phyloP scores from a whole-genome alignment of 495 filamentous ascomycete genomes.

The Filosporella fistucella region DNA sequence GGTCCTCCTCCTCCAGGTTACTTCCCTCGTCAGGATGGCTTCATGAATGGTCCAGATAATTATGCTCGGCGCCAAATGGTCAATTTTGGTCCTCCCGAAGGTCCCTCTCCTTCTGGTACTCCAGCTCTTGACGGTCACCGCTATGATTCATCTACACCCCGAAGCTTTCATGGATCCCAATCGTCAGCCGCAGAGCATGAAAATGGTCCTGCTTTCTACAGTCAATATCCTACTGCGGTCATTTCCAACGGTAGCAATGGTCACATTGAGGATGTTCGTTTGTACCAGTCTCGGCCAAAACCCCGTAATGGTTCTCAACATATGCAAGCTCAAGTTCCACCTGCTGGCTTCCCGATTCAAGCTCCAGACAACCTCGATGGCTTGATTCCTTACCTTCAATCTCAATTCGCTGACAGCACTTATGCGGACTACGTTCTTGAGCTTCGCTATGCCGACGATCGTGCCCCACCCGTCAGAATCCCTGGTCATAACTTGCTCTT shows the following conservation, averaged over 20 bases:
- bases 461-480: conserved; percentile 32
- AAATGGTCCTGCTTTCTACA: conserved; percentile 26
- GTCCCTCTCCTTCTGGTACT: conserved; percentile 29
- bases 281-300: conserved; percentile 24
- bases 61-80: conserved; percentile 29
- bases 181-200: conserved; percentile 37
- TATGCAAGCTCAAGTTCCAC: not conserved
- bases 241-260: conserved; percentile 28
- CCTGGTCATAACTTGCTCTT: conserved; percentile 48
- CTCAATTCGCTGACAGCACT: conserved; percentile 34
- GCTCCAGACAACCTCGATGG: conserved; percentile 30
- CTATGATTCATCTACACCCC: conserved; percentile 44
- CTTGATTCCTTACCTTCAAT: conserved; percentile 32
- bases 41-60: conserved; percentile 30
- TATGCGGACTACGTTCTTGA: conserved; percentile 46
- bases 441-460: conserved; percentile 34
- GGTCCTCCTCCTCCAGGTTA: conserved; percentile 25
- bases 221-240: conserved; percentile 24
- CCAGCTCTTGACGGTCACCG: conserved; percentile 3
- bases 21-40: conserved; percentile 26
- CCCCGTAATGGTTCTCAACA: conserved; percentile 3
- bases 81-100: conserved; percentile 31
- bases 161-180: conserved; percentile 50
- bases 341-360: not conserved
- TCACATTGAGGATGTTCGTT: conserved; percentile 28